Evolutionary conservation across 345 rosid species (phyloP), one percentile per base, ranked within the genome.

Genomic region (Brassica incana): DNA sequence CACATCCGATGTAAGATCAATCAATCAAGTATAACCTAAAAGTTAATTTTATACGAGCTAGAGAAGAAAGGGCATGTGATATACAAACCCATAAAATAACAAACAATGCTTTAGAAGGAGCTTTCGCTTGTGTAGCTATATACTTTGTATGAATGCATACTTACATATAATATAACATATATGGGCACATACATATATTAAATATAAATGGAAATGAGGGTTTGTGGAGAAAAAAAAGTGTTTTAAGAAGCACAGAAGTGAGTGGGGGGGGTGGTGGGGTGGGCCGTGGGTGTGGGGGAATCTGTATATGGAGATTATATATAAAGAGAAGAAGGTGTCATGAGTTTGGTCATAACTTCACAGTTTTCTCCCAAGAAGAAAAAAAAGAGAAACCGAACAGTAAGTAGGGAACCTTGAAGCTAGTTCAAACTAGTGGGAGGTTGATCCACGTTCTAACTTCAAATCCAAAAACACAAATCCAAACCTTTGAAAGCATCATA

Each of bases 351-450:
- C 11, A 77, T 77, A 77, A 50, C 56, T 77, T 62, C 10, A 33
- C 8, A 69, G 82, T 74, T 77, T 77, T 77, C 74, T 82, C 68
- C 58, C 36, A 30, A 11, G 61, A 14, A 27, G 8, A 50, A 18
- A 70, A 43, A 54, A 29, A 29, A 29, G 74, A 14, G 18, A 16
- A 68, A 54, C 68, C 85, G 87, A 89, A 76, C 15, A 50, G 70
- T 71, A 50, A 75, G 84, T 81, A 80, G 70, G 66, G 87, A 88
- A 73, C 89, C 97, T 88, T 85, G 92, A 90, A 92, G 97, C 98
- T 94, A 94, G 98, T 94, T 75, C 91, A 90, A 87, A 94, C 98
- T 94, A 94, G 98, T 90, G 90, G 91, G 85, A 85, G 97, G 93
- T 88, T 88, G 93, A 78, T 80, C 43, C 79, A 80, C 79, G 40